Percentiles rank a stretch among this genome's conserved stretches.
These are phyloP conservation scores for Flaveria floridana DNA, from an alignment of 140 eudicot genomes.

Conservation along the genomic window DNA sequence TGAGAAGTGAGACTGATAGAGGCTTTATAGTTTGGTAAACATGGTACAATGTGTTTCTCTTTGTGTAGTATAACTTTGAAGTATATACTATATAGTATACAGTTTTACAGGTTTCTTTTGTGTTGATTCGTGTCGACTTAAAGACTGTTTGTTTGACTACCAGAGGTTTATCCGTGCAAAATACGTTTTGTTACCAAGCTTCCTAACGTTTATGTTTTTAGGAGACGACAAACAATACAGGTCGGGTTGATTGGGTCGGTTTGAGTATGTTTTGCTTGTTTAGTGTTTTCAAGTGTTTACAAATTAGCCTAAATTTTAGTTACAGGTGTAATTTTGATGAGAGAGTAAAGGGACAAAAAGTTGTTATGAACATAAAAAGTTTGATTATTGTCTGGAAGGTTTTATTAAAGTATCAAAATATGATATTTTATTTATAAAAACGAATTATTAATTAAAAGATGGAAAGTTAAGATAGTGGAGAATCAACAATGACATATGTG, in stretches of 20 bases:
- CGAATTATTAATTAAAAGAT: not conserved
- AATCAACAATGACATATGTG: conserved; percentile 31
- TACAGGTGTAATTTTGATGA: no score
- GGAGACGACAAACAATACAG: no score
- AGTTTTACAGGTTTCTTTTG: conserved; percentile 1
- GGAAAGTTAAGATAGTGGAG: conserved; percentile 29
- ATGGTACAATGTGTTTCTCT: not conserved
- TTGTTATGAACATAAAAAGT: not conserved
- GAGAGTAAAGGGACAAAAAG: not conserved
- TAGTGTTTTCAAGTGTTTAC: no score
- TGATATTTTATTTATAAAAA: not conserved
- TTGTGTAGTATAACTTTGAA: conserved; percentile 9
- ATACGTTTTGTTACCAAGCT: not conserved
- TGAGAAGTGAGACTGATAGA: conserved; percentile 18
- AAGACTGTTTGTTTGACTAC: conserved; percentile 5
- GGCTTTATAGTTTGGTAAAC: not conserved
- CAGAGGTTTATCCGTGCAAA: conserved; percentile 16
- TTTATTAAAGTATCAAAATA: not conserved
- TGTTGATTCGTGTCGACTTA: conserved; percentile 14
- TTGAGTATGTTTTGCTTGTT: no score
- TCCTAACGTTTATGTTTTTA: not conserved
- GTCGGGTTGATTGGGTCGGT: no score
- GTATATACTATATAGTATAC: not conserved
- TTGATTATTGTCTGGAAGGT: conserved; percentile 4
- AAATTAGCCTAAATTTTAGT: no score